A percentile compares a stretch with the other conserved stretches of the same genome.
Conservation (phyloP, 768 basidiomycete genomes). For the Infundibulicybe gibba region DNA sequence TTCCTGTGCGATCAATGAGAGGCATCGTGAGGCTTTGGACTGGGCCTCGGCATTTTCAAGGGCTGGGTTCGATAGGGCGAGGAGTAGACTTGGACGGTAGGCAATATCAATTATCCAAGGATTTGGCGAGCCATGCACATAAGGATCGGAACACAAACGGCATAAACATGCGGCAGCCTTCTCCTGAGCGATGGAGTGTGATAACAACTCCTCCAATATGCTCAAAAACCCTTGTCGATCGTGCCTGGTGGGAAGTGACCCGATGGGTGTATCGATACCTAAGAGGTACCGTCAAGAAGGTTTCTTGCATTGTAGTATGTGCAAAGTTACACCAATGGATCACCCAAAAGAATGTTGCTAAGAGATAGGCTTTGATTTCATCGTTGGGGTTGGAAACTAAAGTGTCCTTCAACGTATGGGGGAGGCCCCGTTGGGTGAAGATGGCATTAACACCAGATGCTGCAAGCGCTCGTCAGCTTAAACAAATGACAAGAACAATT, state of each 20-base stretch:
- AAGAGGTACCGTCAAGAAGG: neutral
- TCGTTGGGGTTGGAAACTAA: neutral
- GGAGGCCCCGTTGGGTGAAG: neutral
- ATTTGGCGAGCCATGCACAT: neutral
- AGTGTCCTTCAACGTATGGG: neutral
- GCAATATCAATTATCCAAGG: neutral
- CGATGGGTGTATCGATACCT: neutral
- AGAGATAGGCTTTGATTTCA: neutral
- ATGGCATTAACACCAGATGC: neutral
- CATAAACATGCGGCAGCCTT: neutral
- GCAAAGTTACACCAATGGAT: neutral
- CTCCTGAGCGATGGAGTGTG: neutral
- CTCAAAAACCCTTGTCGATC: constrained; percentile 3
- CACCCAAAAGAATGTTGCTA: neutral
- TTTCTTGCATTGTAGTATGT: neutral
- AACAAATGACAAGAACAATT: neutral
- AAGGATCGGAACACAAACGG: neutral
- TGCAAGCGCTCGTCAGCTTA: neutral
- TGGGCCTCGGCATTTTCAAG: neutral
- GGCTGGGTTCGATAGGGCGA: neutral
- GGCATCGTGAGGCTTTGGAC: neutral
- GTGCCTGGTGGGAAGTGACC: constrained; percentile 1
- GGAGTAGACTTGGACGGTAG: neutral
- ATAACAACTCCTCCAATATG: neutral
- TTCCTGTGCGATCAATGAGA: no score